Evolutionary conservation across 1,139 yeast species (phyloP), one percentile per base, ranked within the genome.

Genomic region (Barnettozyma hawaiiensis): DNA sequence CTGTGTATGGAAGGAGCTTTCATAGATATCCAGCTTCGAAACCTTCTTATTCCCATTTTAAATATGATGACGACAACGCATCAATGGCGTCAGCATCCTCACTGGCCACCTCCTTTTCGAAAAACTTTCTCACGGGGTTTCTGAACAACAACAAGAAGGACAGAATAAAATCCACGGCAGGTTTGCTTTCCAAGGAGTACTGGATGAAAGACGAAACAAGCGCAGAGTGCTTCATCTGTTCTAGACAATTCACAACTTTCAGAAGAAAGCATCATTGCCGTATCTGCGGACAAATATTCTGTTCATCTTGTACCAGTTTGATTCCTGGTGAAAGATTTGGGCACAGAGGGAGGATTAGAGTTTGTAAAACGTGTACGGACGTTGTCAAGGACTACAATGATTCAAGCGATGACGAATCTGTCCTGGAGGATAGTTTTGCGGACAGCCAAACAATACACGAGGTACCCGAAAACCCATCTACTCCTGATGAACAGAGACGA

Each of bases 171-270:
- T 44, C 51, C 5, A 55, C 57, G 20, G 18, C 39, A 11, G 61
- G 62, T 0, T 73, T 54, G 63, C 67, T 80, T 2, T 81, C 85
- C 0, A 74, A 73, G 41, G 85, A 84, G 55, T 86, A 84, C 58
- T 86, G 96, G 96, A 86, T 86, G 95, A 84, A 85, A 59, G 95
- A 86, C 62, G 85, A 86, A 39, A 83, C 84, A 57, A 92, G 89
- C 0, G 74, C 81, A 7, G 92, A 85, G 48, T 86, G 96, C 57
- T 79, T 85, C 49, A 73, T 81, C 29, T 86, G 96, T 57, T 82
- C 83, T 41, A 73, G 78, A 44, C 75, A 79, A 0, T 86, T 86
- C 58, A 77, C 85, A 7, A 72, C 83, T 0, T 92, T 90, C 63
- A 68, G 97, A 58, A 71, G 98, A 52, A 85, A 86, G 52, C 98